Conservation (phyloP, 2,329 filamentous ascomycete genomes). For the Pestalotiopsis fici region DNA sequence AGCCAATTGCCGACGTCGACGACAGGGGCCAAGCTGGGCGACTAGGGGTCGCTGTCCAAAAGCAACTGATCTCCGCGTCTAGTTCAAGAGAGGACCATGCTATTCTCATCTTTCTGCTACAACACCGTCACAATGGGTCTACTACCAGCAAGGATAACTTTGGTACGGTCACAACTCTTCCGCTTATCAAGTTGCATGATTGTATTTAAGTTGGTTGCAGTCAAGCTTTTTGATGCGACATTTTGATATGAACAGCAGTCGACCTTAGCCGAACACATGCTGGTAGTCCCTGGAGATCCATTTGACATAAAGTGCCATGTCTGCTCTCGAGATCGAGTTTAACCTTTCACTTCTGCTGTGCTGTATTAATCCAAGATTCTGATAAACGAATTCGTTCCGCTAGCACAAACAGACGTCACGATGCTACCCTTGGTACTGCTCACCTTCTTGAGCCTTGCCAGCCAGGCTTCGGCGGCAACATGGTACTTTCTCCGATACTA, state of each 20-base stretch:
- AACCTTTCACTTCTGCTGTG: background rate
- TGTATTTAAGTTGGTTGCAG: background rate
- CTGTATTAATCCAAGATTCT: background rate
- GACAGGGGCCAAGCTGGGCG: background rate
- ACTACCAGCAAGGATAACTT: background rate
- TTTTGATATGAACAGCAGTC: background rate
- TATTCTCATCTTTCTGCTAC: slow-evolving; percentile 1
- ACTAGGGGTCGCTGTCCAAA: background rate
- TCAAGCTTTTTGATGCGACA: background rate
- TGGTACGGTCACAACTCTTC: background rate
- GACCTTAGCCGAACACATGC: background rate
- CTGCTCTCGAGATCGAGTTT: background rate
- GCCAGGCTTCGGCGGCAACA: slow-evolving; percentile 27
- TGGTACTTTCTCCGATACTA: slow-evolving; percentile 36
- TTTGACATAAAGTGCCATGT: background rate
- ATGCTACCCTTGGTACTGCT: slow-evolving; percentile 17
- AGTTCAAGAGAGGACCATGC: background rate
- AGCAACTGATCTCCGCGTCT: background rate
- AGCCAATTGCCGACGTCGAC: background rate
- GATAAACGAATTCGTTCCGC: background rate
- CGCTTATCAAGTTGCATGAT: background rate
- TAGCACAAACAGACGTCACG: slow-evolving; percentile 10
- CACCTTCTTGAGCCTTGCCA: slow-evolving; percentile 24
- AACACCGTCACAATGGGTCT: background rate
- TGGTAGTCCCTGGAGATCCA: background rate